Base-by-base conservation (phyloP, 148 eudicot genomes). In the Chenopodium berlandieri region DNA sequence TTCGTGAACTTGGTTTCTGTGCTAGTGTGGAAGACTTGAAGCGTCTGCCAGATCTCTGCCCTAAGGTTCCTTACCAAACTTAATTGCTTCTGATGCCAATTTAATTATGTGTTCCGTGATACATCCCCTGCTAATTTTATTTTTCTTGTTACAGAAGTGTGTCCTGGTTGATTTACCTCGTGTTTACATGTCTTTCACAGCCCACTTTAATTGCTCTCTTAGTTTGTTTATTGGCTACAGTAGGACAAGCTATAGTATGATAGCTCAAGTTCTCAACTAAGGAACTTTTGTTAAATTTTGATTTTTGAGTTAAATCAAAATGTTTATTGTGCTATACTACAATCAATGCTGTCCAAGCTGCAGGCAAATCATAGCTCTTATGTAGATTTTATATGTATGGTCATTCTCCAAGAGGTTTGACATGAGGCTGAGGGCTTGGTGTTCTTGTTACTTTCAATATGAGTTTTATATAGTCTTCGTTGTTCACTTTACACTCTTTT, bases 31-130 rank as follows among this genome's bases (percentile, higher is more conserved):
- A 88, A 37, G 96, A 91, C 73, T 76, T 95, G 76, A 91, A 87
- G 86, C 86, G 82, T 71, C 91, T 95, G 72, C 84, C 96, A 60
- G 73, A 87, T 76, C 86, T 93, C 83, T 93, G 90, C 86, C 98
- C 98, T 31, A 83, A 91, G 98, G 97, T 93, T 79, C 62, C 76
- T 77, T 76, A 20, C 78, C 2, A 65, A 65, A 9, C 64, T 73
- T 31, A 13, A 73, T 44, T 73, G 32, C 79, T 31, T 32, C 52
- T 71, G 46, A 62, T 52, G 63, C 71, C 1, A 52, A 56, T 17
- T 78, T 34, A 13, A 13, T 81, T 78, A 9, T 19, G 44, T 76
- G 19, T 30, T 72, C 44, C 72, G 69, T 46, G 66, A 76, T 62
- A 50, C 56, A 67, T 22, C 23, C 6, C 40, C 19, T 25, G 7